These are phyloP conservation scores for Platanus orientalis DNA, from an alignment of 164 flowering plant genomes.

Conservation along the genomic window DNA sequence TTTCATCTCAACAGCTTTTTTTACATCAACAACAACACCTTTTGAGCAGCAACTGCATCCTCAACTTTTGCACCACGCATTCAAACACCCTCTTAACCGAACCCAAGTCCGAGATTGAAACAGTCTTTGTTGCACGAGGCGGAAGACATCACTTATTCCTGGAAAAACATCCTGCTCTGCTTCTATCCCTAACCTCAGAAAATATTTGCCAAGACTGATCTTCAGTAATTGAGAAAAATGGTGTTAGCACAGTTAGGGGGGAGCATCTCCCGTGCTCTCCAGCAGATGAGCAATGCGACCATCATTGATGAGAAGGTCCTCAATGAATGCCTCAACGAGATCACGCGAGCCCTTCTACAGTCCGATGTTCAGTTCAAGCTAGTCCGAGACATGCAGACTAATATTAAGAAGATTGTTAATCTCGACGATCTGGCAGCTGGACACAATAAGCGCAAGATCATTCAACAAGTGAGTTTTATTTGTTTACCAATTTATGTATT, in stretches of 20 bases:
- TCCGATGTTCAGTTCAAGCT: conserved; percentile 91
- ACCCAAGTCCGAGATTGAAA: too few relatives aligned
- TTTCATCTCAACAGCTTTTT: too few relatives aligned
- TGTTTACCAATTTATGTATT: background rate
- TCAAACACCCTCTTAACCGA: too few relatives aligned
- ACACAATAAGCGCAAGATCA: conserved; percentile 89
- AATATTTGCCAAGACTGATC: too few relatives aligned
- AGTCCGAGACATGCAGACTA: conserved; percentile 80
- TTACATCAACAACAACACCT: too few relatives aligned
- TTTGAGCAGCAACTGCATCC: too few relatives aligned
- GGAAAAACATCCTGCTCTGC: too few relatives aligned
- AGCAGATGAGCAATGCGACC: conserved; percentile 99
- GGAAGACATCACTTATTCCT: too few relatives aligned
- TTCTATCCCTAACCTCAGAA: too few relatives aligned
- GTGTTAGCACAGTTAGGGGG: conserved; percentile 88
- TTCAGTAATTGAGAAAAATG: conserved; percentile 53
- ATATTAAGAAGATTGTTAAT: conserved; percentile 89
- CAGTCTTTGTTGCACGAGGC: too few relatives aligned
- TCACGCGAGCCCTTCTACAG: conserved; percentile 86
- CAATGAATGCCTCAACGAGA: conserved; percentile 91
- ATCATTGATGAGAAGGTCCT: conserved; percentile 91
- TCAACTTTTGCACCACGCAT: too few relatives aligned
- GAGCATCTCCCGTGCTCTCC: conserved; percentile 93
- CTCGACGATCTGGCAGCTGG: conserved; percentile 96
- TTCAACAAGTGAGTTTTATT: conserved; percentile 57